Evolutionary conservation across 257 asterid species (phyloP).

Genomic region (Plectranthus barbatus): DNA sequence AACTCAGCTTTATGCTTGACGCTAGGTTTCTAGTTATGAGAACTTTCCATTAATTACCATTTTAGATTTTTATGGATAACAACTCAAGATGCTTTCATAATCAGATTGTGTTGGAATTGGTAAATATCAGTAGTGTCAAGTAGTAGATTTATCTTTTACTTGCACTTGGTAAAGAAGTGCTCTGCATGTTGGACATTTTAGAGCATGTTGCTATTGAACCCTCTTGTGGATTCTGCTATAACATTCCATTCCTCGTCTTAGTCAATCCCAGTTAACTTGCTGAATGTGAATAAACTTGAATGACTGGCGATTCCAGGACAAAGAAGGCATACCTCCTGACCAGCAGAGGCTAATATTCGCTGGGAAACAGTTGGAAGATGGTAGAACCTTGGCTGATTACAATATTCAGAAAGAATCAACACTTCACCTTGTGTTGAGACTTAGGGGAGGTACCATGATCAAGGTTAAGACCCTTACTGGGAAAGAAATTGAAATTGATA

Average conservation of each 20-base stretch:
- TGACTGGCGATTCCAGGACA: slow-evolving; percentile 32
- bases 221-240: too few species aligned
- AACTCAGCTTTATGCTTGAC: not conserved
- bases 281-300: not conserved
- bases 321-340: slow-evolving; percentile 73
- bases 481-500: slow-evolving; percentile 59
- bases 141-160: not conserved
- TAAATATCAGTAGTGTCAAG: not conserved
- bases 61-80: too few species aligned
- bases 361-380: slow-evolving; percentile 75
- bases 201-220: too few species aligned
- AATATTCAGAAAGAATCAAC: slow-evolving; percentile 61
- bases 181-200: not conserved
- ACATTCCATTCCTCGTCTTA: not conserved
- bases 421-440: slow-evolving; percentile 60
- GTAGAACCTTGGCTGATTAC: slow-evolving; percentile 60
- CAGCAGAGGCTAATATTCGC: slow-evolving; percentile 69
- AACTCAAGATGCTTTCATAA: too few species aligned
- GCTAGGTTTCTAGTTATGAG: not conserved
- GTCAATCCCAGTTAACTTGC: not conserved
- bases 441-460: slow-evolving; percentile 72
- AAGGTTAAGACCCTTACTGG: slow-evolving; percentile 70
- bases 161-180: not conserved
- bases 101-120: not conserved
- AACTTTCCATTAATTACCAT: too few species aligned